Base-by-base conservation (phyloP, 768 basidiomycete species). In the Tricholoma matsutake region DNA sequence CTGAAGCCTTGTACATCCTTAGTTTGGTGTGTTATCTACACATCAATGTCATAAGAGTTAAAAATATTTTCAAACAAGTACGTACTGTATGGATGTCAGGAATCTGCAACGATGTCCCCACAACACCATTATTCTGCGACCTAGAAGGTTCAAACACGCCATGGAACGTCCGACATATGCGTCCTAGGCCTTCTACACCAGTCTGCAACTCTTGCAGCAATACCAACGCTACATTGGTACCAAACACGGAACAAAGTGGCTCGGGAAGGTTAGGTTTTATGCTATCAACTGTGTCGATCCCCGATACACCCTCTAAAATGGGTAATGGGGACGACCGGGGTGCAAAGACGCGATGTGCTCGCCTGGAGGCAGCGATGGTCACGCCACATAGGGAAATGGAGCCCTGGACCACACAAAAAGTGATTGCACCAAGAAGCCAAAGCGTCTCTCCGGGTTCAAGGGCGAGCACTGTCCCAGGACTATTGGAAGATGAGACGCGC, bases 281-380 rank as follows among this genome's bases (percentile, higher is more conserved):
- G 4, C 63, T 59, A 8, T 56, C 55, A 9, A 58, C 61, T 11
- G 63, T 31, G 43, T 65, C 63, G 18, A 63, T 56, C 41, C 61
- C 64, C 28, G 60, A 41, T 16, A 62, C 16, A 56, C 68, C 72
- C 55, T 71, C 69, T 20, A 76, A 82, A 61, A 73, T 69, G 0
- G 93, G 91, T 5, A 95, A 69, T 0, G 93, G 91, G n/a, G 91
- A 85, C 0, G 87, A 91, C 3, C 84, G 80, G 0, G 94, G 92
- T 0, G 92, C 89, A 68, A 86, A 96, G 28, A 96, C 76, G 11
- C 72, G 74, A 64, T 92, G 78, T 5, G 65, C 59, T 2, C 58
- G 67, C 1, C 65, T 49, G 1, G 83, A 83, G 6, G 84, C 66
- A 0, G 60, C 53, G 7, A 91, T 68, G 1, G 73, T 75, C 10